Base-by-base conservation (phyloP, 1,284 basidiomycete genomes). In the Amylostereum areolatum region DNA sequence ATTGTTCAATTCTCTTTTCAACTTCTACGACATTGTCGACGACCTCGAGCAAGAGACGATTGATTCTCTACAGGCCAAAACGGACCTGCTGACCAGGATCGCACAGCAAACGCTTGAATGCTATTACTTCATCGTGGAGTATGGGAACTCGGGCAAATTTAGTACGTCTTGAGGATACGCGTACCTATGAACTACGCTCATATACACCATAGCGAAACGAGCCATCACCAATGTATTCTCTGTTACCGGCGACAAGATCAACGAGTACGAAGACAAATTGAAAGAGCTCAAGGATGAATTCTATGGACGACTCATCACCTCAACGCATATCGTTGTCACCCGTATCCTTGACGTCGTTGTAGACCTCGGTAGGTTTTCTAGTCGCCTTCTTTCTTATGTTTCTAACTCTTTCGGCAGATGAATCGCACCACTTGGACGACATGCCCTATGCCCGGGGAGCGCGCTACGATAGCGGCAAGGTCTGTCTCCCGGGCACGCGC, bases 401-500 rank as follows among this genome's bases (percentile, higher is more conserved):
- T n/a, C n/a, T n/a, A n/a, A n/a, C n/a, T n/a, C n/a, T 25, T 18
- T 18, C 18, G 1, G 4, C 39, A 60, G 59, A 31, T 30, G 25
- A 45, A 7, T 43, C 47, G 24, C 9, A 53, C 18, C 36, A 48
- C 18, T 46, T 60, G 9, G 32, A 55, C n/a, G 47, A 46, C 31
- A 52, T 60, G 39, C 48, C 51, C 27, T 59, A 59, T 45, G 58
- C 51, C 6, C 30, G 45, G 3, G 56, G 48, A 18, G 59, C 53
- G 18, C 45, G 50, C 9, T 59, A 51, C 33, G 39, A 52, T 12
- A 12, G 31, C 4, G 47, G 35, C 24, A 49, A 50, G 29, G 29
- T 28, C 8, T 60, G 58, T 48, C 53, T 49, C 25, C 43, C 46
- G n/a, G 52, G 53, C 24, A 53, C 59, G 11, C 51, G 52, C 10